Conservation (phyloP, 148 eudicot genomes). For the Polygonum maritimum region DNA sequence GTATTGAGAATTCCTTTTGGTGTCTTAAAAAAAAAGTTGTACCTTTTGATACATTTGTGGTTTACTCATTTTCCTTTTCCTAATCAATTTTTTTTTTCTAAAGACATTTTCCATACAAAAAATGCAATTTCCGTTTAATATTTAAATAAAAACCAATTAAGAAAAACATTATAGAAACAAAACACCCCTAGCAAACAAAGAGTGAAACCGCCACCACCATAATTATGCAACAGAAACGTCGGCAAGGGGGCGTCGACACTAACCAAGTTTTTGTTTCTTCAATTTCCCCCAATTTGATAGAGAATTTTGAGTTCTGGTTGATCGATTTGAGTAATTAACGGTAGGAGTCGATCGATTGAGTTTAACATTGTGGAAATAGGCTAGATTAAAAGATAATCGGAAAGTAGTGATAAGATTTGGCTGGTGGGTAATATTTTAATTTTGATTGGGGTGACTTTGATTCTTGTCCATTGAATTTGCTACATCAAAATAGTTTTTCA, state of each 20-base stretch:
- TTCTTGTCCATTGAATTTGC: background rate
- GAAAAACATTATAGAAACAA: no score
- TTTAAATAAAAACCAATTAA: no score
- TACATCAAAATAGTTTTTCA: background rate
- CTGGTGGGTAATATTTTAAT: background rate
- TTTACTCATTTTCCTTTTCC: no score
- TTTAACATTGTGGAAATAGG: no score
- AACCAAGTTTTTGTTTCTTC: slow-evolving; percentile 41
- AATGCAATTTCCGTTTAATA: no score
- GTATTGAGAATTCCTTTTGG: no score
- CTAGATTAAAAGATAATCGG: no score
- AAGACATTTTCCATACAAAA: no score
- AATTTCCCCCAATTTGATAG: background rate
- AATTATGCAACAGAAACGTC: slow-evolving; percentile 44
- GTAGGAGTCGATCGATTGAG: background rate
- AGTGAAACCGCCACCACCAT: slow-evolving; percentile 55
- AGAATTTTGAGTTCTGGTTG: background rate
- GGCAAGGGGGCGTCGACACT: slow-evolving; percentile 18
- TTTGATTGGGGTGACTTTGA: background rate
- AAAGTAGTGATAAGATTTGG: background rate
- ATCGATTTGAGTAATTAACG: background rate
- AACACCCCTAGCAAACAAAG: no score
- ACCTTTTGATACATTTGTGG: no score
- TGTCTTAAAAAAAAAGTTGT: no score
- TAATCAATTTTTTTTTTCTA: no score